These are phyloP conservation scores for Isatis tinctoria DNA, from an alignment of 345 rosid genomes.

Conservation along the genomic window DNA sequence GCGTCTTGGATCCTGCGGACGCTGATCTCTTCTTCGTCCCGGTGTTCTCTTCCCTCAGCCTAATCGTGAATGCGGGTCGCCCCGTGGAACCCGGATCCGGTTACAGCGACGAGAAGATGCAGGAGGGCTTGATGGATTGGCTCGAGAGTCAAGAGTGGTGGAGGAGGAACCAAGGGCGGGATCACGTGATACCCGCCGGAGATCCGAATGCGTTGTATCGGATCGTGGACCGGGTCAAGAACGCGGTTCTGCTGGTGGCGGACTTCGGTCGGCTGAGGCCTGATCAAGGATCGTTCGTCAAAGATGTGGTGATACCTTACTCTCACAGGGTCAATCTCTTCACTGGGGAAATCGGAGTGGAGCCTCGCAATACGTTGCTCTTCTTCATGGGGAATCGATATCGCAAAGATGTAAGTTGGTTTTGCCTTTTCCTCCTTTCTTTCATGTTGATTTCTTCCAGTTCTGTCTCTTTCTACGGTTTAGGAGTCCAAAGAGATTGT, in stretches of 20 bases:
- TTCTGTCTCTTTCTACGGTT: too few relatives aligned
- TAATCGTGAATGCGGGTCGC: conserved; percentile 61
- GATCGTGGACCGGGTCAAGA: conserved; percentile 62
- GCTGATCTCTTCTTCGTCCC: conserved; percentile 91
- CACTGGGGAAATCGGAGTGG: conserved; percentile 59
- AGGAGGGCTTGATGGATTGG: conserved; percentile 77
- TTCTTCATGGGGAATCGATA: conserved; percentile 99
- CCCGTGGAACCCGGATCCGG: conserved; percentile 33
- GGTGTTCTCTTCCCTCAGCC: conserved; percentile 77
- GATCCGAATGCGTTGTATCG: conserved; percentile 87
- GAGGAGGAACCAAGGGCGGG: conserved; percentile 70
- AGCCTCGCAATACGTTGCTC: conserved; percentile 61
- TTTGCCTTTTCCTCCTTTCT: neutral
- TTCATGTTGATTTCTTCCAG: too few relatives aligned
- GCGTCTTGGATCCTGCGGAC: conserved; percentile 67
- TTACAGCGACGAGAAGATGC: conserved; percentile 88
- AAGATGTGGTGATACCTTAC: conserved; percentile 87
- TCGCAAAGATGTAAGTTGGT: conserved; percentile 67
- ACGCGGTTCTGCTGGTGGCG: conserved; percentile 58
- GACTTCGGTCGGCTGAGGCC: conserved; percentile 83
- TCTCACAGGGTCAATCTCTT: conserved; percentile 75
- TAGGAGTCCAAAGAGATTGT: neutral
- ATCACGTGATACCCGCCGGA: conserved; percentile 78
- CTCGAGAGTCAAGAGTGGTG: conserved; percentile 75
- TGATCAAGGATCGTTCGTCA: conserved; percentile 87